Conservation (phyloP, 495 filamentous ascomycete genomes). For the Penicillium odoratum region DNA sequence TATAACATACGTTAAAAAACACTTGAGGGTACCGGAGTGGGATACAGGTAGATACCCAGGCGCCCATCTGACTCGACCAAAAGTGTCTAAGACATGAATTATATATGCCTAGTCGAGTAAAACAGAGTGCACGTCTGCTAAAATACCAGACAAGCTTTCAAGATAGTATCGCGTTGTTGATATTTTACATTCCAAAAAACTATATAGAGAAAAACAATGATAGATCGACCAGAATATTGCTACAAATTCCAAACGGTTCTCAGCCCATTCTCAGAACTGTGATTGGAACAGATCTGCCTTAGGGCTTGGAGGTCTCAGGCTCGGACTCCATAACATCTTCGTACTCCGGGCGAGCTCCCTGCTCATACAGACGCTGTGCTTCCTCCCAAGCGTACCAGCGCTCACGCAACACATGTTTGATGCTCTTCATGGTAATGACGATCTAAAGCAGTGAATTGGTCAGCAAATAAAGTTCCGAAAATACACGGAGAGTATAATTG, state of each 20-base stretch:
- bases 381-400: slow-evolving; percentile 89
- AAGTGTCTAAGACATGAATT: no score
- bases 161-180: slow-evolving; percentile 10
- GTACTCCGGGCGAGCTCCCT: slow-evolving; percentile 43
- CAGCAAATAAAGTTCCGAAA: background rate
- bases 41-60: no score
- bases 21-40: no score
- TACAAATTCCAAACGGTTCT: slow-evolving; percentile 6
- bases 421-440: slow-evolving; percentile 66
- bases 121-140: no score
- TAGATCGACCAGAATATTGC: slow-evolving; percentile 11
- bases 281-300: background rate
- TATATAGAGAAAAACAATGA: slow-evolving; percentile 4
- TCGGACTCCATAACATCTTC: slow-evolving; percentile 12
- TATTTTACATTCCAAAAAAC: slow-evolving; percentile 20
- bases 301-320: slow-evolving; percentile 16
- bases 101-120: no score
- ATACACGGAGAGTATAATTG: background rate
- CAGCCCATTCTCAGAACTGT: background rate
- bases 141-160: background rate
- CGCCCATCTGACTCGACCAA: no score
- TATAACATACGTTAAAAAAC: no score
- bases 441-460: slow-evolving; percentile 50
- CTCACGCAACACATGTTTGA: slow-evolving; percentile 84
- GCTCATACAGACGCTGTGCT: slow-evolving; percentile 67